Evolutionary conservation across 2,329 filamentous ascomycete genomes (phyloP).

Genomic region (Anthostomella pinea): DNA sequence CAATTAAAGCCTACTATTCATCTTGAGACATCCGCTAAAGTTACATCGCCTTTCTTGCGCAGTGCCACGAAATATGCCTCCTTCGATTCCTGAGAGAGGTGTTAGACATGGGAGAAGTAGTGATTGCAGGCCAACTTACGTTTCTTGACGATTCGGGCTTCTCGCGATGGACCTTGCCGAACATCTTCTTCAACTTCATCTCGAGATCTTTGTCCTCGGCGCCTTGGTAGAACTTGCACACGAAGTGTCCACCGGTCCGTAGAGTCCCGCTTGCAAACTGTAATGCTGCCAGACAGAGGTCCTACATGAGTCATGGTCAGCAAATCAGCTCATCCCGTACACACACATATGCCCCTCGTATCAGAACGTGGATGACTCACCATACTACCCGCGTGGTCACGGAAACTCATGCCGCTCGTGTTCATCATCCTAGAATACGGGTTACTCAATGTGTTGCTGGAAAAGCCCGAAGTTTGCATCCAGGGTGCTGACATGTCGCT

Average conservation of each 20-base stretch:
- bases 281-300: slow-evolving; percentile 83
- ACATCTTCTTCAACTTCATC: slow-evolving; percentile 69
- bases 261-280: slow-evolving; percentile 83
- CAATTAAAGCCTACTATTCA: no score
- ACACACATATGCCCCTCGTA: no score
- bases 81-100: slow-evolving; percentile 66
- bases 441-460: slow-evolving; percentile 89
- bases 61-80: slow-evolving; percentile 86
- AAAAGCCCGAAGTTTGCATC: slow-evolving; percentile 74
- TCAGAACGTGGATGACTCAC: slow-evolving; percentile 54
- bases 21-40: slow-evolving; percentile 19
- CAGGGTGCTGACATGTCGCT: slow-evolving; percentile 99
- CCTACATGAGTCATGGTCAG: slow-evolving; percentile 50
- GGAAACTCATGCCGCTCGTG: slow-evolving; percentile 82
- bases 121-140: slow-evolving; percentile 49
- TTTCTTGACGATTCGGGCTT: slow-evolving; percentile 89
- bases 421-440: slow-evolving; percentile 99
- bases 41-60: slow-evolving; percentile 55
- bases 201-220: slow-evolving; percentile 80
- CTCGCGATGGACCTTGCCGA: slow-evolving; percentile 76
- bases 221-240: slow-evolving; percentile 98
- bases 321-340: background rate
- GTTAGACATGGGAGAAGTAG: slow-evolving; percentile 5
- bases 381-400: slow-evolving; percentile 93
- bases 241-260: slow-evolving; percentile 78